Percentiles rank a stretch among this genome's conserved stretches.
phyloP scores from a whole-genome alignment of 768 basidiomycete genomes.

The Phylloporus sp. region DNA sequence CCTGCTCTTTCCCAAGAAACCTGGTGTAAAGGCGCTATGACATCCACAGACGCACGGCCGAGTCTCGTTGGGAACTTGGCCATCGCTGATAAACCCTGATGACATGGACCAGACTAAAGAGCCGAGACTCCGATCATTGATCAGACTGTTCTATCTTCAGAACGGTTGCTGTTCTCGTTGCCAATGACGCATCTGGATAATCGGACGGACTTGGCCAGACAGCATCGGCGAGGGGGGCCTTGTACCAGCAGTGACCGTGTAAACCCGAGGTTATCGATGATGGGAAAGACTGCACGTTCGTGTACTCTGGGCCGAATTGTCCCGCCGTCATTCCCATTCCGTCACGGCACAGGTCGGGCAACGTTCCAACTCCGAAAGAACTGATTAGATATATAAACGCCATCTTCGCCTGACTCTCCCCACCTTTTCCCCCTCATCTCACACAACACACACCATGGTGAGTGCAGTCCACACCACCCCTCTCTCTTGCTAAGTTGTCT shows the following conservation, averaged over 20 bases:
- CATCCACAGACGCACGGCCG: too few relatives aligned
- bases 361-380: slow-evolving; percentile 25
- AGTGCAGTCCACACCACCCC: background rate
- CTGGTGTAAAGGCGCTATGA: too few relatives aligned
- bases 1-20: too few relatives aligned
- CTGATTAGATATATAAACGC: slow-evolving; percentile 30
- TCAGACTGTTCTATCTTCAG: too few relatives aligned
- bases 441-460: slow-evolving; percentile 23
- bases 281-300: background rate
- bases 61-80: too few relatives aligned
- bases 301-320: background rate
- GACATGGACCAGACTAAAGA: background rate
- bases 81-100: too few relatives aligned
- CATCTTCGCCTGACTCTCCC: slow-evolving; percentile 3
- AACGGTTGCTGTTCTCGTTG: background rate
- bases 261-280: background rate
- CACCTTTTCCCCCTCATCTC: slow-evolving; percentile 5
- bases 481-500: slow-evolving; percentile 2
- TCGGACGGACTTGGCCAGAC: background rate
- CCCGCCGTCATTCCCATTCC: background rate
- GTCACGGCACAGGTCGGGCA: slow-evolving; percentile 13
- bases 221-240: background rate
- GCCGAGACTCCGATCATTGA: background rate
- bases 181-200: background rate
- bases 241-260: too few relatives aligned